These are phyloP conservation scores for Amanita inopinata DNA, from an alignment of 768 basidiomycete species.

Conservation along the genomic window DNA sequence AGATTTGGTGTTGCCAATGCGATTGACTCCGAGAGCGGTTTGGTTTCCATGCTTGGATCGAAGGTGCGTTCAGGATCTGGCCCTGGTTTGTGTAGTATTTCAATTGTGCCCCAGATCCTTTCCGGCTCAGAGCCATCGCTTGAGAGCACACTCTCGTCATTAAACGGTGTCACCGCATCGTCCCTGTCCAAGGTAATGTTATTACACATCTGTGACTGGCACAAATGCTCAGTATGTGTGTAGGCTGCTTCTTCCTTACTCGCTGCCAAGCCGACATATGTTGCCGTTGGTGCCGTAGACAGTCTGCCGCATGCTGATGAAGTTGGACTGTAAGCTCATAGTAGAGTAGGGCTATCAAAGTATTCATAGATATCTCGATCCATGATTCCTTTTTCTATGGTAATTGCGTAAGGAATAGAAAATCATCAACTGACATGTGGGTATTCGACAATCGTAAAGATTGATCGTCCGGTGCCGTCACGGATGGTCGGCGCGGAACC, in stretches of 20 bases:
- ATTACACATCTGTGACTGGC: background rate
- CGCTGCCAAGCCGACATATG: slow-evolving; percentile 75
- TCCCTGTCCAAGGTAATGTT: slow-evolving; percentile 60
- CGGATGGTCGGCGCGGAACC: too few species aligned
- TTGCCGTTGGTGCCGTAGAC: slow-evolving; percentile 73
- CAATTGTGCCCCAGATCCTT: slow-evolving; percentile 40
- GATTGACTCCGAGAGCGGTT: slow-evolving; percentile 60
- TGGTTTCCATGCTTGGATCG: slow-evolving; percentile 49
- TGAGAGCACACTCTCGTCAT: slow-evolving; percentile 50
- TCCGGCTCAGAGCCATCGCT: slow-evolving; percentile 41
- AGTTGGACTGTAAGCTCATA: slow-evolving; percentile 53
- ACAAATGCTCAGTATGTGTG: background rate
- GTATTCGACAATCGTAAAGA: too few species aligned
- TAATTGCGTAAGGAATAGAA: too few species aligned
- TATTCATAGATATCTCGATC: slow-evolving; percentile 15
- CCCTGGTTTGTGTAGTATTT: slow-evolving; percentile 1
- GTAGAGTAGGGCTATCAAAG: slow-evolving; percentile 9
- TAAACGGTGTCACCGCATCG: slow-evolving; percentile 61
- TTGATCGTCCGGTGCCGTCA: too few species aligned
- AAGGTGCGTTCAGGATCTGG: slow-evolving; percentile 37
- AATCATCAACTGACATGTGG: too few species aligned
- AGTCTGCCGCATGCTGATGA: slow-evolving; percentile 79
- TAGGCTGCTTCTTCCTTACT: slow-evolving; percentile 61
- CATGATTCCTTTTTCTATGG: too few species aligned
- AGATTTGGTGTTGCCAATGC: slow-evolving; percentile 72